These are phyloP conservation scores for Trypanosomatidae sp. DNA, from an alignment of 208 protist species.

Conservation along the genomic window DNA sequence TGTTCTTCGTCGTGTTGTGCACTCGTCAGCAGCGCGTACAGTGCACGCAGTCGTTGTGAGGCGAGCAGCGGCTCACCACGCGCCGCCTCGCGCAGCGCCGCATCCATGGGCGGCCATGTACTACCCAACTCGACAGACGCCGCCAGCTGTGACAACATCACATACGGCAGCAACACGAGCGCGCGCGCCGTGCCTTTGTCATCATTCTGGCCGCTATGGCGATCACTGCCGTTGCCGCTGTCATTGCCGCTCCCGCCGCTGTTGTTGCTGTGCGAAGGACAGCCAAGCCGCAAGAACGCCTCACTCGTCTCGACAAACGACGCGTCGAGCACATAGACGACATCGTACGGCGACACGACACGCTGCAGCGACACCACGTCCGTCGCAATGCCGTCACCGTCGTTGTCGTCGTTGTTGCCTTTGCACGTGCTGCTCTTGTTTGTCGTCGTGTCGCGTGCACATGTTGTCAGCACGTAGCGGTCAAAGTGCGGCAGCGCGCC, in stretches of 20 bases:
- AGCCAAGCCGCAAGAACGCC: conserved; percentile 38
- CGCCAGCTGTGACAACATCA: conserved; percentile 37
- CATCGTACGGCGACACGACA: conserved; percentile 12
- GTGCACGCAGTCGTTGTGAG: conserved; percentile 42
- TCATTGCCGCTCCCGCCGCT: too few species aligned
- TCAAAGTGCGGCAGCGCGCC: conserved; percentile 51
- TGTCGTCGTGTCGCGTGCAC: too few species aligned
- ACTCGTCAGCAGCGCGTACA: conserved; percentile 23
- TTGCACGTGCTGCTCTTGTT: too few species aligned
- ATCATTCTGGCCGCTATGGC: too few species aligned
- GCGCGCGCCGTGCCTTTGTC: not conserved
- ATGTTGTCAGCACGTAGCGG: conserved; percentile 29
- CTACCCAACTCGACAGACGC: conserved; percentile 17
- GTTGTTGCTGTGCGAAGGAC: not conserved
- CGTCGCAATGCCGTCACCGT: conserved; percentile 33
- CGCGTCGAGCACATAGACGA: conserved; percentile 62
- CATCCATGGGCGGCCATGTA: conserved; percentile 39
- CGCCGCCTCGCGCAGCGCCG: conserved; percentile 30
- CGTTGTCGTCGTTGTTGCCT: too few species aligned
- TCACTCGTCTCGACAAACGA: conserved; percentile 79
- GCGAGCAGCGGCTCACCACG: conserved; percentile 38
- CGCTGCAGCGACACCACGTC: conserved; percentile 19
- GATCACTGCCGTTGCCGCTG: too few species aligned
- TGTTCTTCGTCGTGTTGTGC: not conserved
- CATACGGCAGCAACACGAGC: conserved; percentile 54